Percentiles rank a stretch among this genome's conserved stretches.
These are phyloP conservation scores for Pisolithus orientalis DNA, from an alignment of 768 basidiomycete genomes.

Conservation along the genomic window DNA sequence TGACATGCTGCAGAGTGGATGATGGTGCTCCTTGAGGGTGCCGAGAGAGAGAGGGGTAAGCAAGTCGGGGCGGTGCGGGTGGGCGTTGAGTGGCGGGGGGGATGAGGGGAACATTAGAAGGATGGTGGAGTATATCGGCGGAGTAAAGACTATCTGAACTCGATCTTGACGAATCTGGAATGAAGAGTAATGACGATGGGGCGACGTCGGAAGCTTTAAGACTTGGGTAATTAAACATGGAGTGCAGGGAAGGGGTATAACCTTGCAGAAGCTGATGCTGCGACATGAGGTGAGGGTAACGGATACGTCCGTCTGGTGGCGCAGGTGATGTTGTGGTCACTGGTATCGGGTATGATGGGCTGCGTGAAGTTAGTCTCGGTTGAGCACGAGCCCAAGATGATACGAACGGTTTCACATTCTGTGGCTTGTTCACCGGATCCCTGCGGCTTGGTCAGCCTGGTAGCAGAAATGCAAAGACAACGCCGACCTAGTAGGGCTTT, in stretches of 20 bases:
- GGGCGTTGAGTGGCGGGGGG: constrained; percentile 1
- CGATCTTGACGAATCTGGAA: constrained; percentile 25
- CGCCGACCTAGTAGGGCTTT: constrained; percentile 55
- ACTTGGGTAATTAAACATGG: constrained; percentile 53
- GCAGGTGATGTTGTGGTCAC: constrained; percentile 69
- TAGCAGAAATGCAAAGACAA: constrained; percentile 37
- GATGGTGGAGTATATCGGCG: constrained; percentile 28
- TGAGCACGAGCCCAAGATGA: constrained; percentile 1
- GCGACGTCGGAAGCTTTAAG: constrained; percentile 29
- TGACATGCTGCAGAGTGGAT: constrained; percentile 15
- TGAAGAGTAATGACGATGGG: constrained; percentile 42
- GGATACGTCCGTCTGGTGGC: constrained; percentile 39
- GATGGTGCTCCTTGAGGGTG: constrained; percentile 15
- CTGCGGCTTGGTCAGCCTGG: constrained; percentile 21
- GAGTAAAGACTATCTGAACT: constrained; percentile 25
- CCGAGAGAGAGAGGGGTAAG: constrained; percentile 25
- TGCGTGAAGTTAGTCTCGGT: constrained; percentile 5
- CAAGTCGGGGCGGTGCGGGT: constrained; percentile 10
- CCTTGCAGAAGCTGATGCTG: constrained; percentile 74
- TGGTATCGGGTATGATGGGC: constrained; percentile 43
- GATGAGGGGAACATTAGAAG: constrained; percentile 21
- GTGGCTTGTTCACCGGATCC: constrained; percentile 20
- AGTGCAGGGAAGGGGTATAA: constrained; percentile 69
- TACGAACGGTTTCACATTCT: constrained; percentile 33
- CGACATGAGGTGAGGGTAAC: constrained; percentile 72